A percentile compares a stretch with the other conserved stretches of the same genome.
Evolutionary conservation across 2,329 filamentous ascomycete species (phyloP).

Genomic region (Colletotrichum godetiae): DNA sequence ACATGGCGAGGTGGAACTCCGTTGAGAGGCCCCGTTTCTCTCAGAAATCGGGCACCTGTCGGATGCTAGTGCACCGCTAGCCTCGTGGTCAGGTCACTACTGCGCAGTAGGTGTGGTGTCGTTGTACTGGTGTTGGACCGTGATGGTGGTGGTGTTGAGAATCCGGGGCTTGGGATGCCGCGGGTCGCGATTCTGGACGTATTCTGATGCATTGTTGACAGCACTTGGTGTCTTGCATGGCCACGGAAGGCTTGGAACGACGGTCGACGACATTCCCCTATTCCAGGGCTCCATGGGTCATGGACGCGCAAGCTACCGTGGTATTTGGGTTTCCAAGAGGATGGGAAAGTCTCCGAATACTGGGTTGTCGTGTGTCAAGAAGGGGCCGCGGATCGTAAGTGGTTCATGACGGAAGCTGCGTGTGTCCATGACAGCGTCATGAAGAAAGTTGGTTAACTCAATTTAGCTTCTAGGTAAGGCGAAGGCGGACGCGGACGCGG

Average conservation of each 20-base stretch:
- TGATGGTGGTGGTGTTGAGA: too few relatives aligned
- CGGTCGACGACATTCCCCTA: background rate
- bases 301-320: conserved; percentile 2
- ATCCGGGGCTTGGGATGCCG: background rate
- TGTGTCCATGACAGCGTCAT: background rate
- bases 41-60: conserved; percentile 16
- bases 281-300: background rate
- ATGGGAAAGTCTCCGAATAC: background rate
- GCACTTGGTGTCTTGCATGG: background rate
- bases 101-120: background rate
- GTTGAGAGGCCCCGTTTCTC: background rate
- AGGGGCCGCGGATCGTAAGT: background rate
- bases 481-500: background rate
- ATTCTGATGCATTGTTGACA: background rate
- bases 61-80: background rate
- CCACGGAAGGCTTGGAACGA: background rate
- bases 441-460: background rate
- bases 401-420: background rate
- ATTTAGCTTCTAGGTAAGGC: background rate
- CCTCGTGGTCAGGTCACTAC: background rate
- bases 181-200: background rate
- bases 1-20: conserved; percentile 16
- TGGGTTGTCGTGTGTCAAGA: background rate
- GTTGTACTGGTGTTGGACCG: background rate
- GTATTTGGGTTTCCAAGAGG: background rate